Evolutionary conservation across 106 monocot species (phyloP), one percentile per base, ranked within the genome.

Genomic region (Allium cepa): DNA sequence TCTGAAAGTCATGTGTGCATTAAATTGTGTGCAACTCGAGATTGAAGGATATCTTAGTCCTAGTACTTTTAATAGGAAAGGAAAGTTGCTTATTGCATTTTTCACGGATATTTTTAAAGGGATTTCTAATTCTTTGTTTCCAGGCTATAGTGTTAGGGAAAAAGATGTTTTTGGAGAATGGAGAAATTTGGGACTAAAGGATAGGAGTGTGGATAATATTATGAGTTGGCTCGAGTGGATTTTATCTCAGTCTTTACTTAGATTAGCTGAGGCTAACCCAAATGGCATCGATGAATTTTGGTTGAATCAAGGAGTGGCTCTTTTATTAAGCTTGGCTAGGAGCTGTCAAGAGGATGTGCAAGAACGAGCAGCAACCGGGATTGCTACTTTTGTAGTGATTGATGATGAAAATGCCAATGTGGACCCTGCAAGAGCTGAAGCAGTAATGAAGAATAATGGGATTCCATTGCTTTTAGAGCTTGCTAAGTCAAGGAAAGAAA

Each of bases 221-320:
- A 82, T 97, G 83, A 77, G 61, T 17, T 97, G 96, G 96, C 70
- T 97, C 1, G 88, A 92, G 71, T 97, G 96, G 96, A 78, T 87
- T 16, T 71, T 97, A 6, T 97, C 96, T 1, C 88, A 82, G 9
- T 69, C 81, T 22, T 78, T 97, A 15, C 72, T 97, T 7, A 73
- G 82, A 8, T 89, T 89, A 26, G 92, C 96, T 7, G 96, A 92
- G 76, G 77, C 62, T 10, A 92, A 86, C 50, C 81, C 86, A 18
- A 72, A 56, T 47, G 82, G 78, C 47, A 76, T 87, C 69, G 82
- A 84, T 65, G 82, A 82, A 10, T 97, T 97, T 66, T 97, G 96
- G 96, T 76, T 89, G 70, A 84, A 65, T 28, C 88, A 97, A 59
- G 96, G 96, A 2, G 71, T 92, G 17, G 57, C 77, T 60, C 57